Base-by-base conservation (phyloP, 345 rosid species). In the Hevea brasiliensis region DNA sequence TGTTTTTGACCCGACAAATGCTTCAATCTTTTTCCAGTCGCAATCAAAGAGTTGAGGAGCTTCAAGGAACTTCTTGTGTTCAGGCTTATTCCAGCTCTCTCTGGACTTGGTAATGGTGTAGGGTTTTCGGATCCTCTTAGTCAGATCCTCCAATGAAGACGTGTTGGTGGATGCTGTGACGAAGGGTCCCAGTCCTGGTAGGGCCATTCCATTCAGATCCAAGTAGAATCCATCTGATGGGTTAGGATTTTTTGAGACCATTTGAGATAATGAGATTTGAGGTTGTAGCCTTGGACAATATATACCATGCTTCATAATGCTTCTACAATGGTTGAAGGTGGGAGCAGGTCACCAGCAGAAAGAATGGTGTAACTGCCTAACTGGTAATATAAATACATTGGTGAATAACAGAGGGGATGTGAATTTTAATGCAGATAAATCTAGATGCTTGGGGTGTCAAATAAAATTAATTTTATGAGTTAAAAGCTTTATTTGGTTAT, bases 1-100 rank as follows among this genome's bases (percentile, higher is more conserved):
- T 27, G 95, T 89, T 83, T 94, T 94, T 50, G 98, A 89, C 67
- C 97, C 97, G 72, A 94, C 84, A 80, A 90, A 92, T 12, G 97
- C 98, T 72, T 90, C 97, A 27, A 94, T 94, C 85, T 92, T 94
- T 87, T 94, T 94, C 98, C 98, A 92, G 64, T 94, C 97, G 67
- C 98, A 90, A 77, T 94, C 98, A 75, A 92, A 94, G 98, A 94
- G 80, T 20, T 90, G 95, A 26, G 92, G 93, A 70, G 98, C 98
- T 90, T 94, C 98, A 57, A 94, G 84, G 81, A 92, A 94, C 82
- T 86, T 88, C 77, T 94, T 98, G 77, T 90, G 98, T 74, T 92
- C 98, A 76, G 86, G 97, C 59, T 94, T 97, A 0, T 92, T 90
- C 98, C 98, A 92, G 85, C 86, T 94, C 92, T 94, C 98, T 72